phyloP scores from a whole-genome alignment of 306 rosid genomes.

The Benincasa hispida region DNA sequence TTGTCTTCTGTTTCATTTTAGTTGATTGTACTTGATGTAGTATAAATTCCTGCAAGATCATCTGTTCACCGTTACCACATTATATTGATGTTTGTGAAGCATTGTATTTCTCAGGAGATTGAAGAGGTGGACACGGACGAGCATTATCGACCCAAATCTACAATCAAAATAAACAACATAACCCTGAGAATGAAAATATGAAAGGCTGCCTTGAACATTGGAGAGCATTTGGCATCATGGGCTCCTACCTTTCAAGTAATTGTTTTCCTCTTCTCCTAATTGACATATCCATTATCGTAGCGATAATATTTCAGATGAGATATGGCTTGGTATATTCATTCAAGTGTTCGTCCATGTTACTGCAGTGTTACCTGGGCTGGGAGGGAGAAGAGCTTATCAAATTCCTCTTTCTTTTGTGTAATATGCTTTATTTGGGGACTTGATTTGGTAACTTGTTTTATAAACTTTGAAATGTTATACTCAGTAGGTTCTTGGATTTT shows the following conservation, averaged over 20 bases:
- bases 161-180: conserved; percentile 52
- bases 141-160: conserved; percentile 67
- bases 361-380: not conserved
- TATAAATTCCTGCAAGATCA: too few species aligned
- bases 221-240: not conserved
- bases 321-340: conserved; percentile 2
- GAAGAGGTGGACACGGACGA: conserved; percentile 98
- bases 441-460: not conserved
- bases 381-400: not conserved
- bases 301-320: not conserved
- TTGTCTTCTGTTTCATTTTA: not conserved
- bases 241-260: not conserved
- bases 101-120: conserved; percentile 35
- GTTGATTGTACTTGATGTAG: not conserved
- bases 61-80: not conserved
- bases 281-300: not conserved
- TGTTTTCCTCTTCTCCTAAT: conserved; percentile 3
- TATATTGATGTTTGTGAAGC: not conserved
- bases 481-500: not conserved
- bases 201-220: not conserved
- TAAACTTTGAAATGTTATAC: conserved; percentile 2
- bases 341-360: not conserved
- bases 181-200: conserved; percentile 34
- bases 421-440: not conserved
- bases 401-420: not conserved